Conservation (phyloP, 306 rosid genomes). For the Gynostemma pentaphyllum region DNA sequence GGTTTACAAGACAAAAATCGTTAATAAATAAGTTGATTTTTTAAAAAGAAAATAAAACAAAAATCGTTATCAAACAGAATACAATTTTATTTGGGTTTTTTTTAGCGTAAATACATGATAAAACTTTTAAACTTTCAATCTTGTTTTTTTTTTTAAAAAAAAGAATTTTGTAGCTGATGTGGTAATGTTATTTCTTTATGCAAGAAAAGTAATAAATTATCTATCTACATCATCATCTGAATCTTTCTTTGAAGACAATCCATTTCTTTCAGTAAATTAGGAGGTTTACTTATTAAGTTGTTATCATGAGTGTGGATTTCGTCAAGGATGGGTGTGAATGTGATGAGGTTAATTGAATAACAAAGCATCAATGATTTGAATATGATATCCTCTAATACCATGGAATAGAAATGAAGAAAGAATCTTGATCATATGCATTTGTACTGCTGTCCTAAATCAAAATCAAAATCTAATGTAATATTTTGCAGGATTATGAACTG, state of each 20-base stretch:
- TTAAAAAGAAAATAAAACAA: no score
- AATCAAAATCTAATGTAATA: no score
- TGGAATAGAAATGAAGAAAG: background rate
- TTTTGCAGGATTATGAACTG: conserved; percentile 53
- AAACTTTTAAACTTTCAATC: no score
- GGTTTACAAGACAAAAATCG: no score
- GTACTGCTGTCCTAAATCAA: background rate
- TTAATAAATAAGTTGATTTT: no score
- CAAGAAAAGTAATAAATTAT: no score
- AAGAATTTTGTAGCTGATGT: no score
- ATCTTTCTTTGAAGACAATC: background rate
- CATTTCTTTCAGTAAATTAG: background rate
- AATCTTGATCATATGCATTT: background rate
- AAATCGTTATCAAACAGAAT: no score
- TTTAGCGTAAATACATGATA: no score
- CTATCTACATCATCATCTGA: background rate
- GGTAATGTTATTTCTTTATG: no score
- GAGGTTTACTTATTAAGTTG: background rate
- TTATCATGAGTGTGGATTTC: background rate
- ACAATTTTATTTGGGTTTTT: no score
- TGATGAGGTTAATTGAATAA: background rate
- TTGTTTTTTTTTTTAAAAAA: no score
- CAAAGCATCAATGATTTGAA: background rate
- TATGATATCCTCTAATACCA: background rate
- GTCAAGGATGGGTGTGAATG: background rate